Evolutionary conservation across 2,329 filamentous ascomycete genomes (phyloP), one percentile per base, ranked within the genome.

Genomic region (Sarocladium oryzae): DNA sequence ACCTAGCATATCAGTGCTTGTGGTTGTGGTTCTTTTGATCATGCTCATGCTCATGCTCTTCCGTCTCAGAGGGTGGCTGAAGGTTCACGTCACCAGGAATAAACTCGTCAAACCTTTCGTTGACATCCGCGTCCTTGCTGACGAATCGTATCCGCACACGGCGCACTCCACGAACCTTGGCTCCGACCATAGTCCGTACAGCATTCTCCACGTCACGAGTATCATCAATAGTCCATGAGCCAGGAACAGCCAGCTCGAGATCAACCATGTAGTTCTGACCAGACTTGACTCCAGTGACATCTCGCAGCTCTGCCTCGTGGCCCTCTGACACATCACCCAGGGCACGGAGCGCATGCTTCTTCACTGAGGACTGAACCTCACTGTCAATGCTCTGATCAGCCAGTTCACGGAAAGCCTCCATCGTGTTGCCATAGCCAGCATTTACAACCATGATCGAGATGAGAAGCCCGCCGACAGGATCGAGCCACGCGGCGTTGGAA

Each of bases 261-360:
- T 97, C 93, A 59, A 97, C 84, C 26, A 97, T 76, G 65, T 95
- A 96, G 71, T 96, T 99, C 68, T 96, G 93, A 26, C 93, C 93
- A 3, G 89, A 93, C 71, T 99, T 99, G 69, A 96, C 79, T 51
- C 93, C 93, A 57, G 89, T 87, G 2, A 97, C 79, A 40, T 88
- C 86, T 40, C 86, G 80, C 41, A 96, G 71, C 61, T 88, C 82
- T 8, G 90, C 77, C 51, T 83, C 70, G 45, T 79, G 71, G 46
- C 79, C 73, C 49, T 78, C 71, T 49, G 67, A 66, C 18, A 86
- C 61, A 5, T 73, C 72, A 15, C 69, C 69, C 18, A 93, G 69
- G 3, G 78, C 81, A 58, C 78, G 80, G 28, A 72, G 69, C 0
- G 81, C 78, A 26, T 89, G 83, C 59, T 80, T 83, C 50, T 81